Percentiles rank a stretch among this genome's conserved stretches.
These are phyloP conservation scores for Amanita inopinata DNA, from an alignment of 768 basidiomycete species.

Conservation along the genomic window DNA sequence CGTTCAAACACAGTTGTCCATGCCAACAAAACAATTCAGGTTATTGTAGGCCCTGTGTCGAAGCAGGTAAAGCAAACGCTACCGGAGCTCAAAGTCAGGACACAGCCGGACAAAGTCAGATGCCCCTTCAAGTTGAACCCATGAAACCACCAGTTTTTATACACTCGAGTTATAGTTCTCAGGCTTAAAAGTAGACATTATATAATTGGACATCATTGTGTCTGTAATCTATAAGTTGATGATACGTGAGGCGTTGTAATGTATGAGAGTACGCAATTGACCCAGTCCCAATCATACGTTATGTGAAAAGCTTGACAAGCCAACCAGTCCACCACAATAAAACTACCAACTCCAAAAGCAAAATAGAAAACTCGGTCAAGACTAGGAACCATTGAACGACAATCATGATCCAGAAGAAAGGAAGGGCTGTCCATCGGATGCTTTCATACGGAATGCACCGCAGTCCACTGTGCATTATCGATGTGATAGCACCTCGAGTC, in stretches of 20 bases:
- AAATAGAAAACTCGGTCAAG: slow-evolving; percentile 44
- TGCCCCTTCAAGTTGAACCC: not conserved
- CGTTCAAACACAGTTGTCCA: not conserved
- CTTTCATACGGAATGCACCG: slow-evolving; percentile 50
- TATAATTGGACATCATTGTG: not conserved
- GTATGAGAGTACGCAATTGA: not conserved
- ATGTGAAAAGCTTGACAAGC: slow-evolving; percentile 42
- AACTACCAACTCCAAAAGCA: slow-evolving; percentile 48
- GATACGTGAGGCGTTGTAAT: slow-evolving; percentile 6
- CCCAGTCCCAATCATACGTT: slow-evolving; percentile 11
- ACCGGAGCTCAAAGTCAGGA: slow-evolving; percentile 10
- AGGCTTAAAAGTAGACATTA: not conserved
- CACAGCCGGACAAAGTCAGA: not conserved
- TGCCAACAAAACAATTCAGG: slow-evolving; percentile 26
- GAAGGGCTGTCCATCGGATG: slow-evolving; percentile 52
- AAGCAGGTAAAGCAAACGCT: slow-evolving; percentile 34
- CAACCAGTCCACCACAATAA: slow-evolving; percentile 72
- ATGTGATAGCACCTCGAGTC: slow-evolving; percentile 46
- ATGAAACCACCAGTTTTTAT: slow-evolving; percentile 5
- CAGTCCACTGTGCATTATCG: slow-evolving; percentile 42
- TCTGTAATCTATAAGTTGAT: slow-evolving; percentile 1
- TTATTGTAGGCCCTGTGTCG: slow-evolving; percentile 61
- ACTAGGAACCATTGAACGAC: slow-evolving; percentile 62
- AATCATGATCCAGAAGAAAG: slow-evolving; percentile 55
- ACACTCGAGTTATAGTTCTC: slow-evolving; percentile 7